Conservation (phyloP, 768 basidiomycete genomes). For the Mycena rosella region DNA sequence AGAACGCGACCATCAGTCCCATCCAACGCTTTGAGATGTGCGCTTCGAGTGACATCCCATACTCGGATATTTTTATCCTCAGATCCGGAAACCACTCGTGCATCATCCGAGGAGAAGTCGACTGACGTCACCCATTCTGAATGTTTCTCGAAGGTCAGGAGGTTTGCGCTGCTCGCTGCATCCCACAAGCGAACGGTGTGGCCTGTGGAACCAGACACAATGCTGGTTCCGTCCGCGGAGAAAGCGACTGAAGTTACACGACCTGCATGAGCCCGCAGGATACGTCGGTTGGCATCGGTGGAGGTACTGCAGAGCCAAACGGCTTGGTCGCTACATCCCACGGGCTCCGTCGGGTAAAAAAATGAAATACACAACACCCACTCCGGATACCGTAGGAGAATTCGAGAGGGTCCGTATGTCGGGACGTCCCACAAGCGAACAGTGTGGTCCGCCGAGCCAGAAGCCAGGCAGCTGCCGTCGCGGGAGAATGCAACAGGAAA, state of each 20-base stretch:
- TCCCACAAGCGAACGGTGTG: background rate
- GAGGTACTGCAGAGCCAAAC: background rate
- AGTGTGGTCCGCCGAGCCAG: background rate
- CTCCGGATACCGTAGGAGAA: background rate
- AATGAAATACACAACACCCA: background rate
- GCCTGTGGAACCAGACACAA: background rate
- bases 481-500: background rate
- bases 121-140: background rate
- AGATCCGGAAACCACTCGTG: background rate
- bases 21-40: too few relatives aligned
- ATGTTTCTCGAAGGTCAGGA: background rate
- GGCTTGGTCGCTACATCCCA: constrained; percentile 1
- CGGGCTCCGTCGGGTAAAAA: background rate
- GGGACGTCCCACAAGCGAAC: background rate
- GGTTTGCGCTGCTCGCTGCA: background rate
- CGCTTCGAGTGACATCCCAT: background rate
- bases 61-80: background rate
- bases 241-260: background rate
- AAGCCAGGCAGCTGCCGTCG: background rate
- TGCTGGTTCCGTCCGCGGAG: background rate
- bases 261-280: background rate
- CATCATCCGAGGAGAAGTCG: background rate
- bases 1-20: too few relatives aligned
- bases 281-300: background rate
- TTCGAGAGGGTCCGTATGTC: background rate